Evolutionary conservation across 257 asterid species (phyloP).

Genomic region (Lavandula angustifolia): DNA sequence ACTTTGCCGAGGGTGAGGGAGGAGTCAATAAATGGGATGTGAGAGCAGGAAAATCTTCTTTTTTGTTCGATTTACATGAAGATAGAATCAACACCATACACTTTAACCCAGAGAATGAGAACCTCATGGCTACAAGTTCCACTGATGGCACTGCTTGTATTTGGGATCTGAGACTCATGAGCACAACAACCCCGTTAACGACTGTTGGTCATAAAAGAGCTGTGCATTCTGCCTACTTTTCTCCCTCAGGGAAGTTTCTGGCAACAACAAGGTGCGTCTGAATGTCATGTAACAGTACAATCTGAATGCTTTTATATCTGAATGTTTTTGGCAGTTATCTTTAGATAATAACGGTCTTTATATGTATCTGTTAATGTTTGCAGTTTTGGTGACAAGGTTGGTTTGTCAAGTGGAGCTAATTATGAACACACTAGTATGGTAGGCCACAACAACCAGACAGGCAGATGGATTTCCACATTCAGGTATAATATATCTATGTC

Average conservation of each 20-base stretch:
- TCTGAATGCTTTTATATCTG: not conserved
- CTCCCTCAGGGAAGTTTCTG: conserved; percentile 75
- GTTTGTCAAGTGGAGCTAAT: conserved; percentile 65
- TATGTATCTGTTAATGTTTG: conserved; percentile 29
- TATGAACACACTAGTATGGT: conserved; percentile 63
- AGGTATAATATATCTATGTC: conserved; percentile 43
- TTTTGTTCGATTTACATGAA: conserved; percentile 57
- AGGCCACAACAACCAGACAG: conserved; percentile 64
- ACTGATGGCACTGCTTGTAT: conserved; percentile 82
- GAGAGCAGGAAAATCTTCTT: conserved; percentile 63
- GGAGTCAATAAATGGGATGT: conserved; percentile 59
- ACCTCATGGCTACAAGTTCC: conserved; percentile 76
- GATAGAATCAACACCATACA: conserved; percentile 75
- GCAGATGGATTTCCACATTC: conserved; percentile 78
- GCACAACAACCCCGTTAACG: conserved; percentile 47
- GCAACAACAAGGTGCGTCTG: conserved; percentile 81
- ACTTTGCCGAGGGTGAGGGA: conserved; percentile 67
- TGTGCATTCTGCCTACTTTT: conserved; percentile 87
- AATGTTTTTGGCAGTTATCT: not conserved
- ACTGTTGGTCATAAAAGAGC: conserved; percentile 60
- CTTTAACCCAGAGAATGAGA: conserved; percentile 56
- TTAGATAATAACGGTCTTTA: not conserved
- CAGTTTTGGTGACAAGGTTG: conserved; percentile 71
- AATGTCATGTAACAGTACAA: not conserved
- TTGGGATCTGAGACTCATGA: conserved; percentile 80